Conservation (phyloP, 768 basidiomycete genomes). For the Trametes maxima region DNA sequence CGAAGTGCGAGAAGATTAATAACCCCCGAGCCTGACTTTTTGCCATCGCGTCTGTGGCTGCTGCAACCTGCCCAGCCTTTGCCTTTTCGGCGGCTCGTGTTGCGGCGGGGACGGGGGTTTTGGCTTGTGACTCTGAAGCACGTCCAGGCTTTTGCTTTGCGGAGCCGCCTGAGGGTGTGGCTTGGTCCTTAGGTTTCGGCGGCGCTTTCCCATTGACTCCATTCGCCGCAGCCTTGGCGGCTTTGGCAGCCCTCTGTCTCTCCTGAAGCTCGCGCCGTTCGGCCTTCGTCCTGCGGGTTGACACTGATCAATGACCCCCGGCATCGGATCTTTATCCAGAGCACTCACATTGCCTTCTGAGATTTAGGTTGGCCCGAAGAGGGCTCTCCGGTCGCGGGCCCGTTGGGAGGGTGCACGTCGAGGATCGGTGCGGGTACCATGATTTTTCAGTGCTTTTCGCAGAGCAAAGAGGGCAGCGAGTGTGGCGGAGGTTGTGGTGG, state of each 20-base stretch:
- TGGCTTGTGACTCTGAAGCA: constrained; percentile 23
- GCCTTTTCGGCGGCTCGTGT: constrained; percentile 23
- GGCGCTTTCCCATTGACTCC: constrained; percentile 28
- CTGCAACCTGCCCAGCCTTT: constrained; percentile 19
- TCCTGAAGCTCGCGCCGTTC: constrained; percentile 81
- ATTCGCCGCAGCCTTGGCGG: constrained; percentile 36
- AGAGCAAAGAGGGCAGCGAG: constrained; percentile 2
- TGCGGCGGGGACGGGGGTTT: constrained; percentile 10
- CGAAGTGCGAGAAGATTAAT: constrained; percentile 87
- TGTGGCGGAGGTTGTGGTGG: constrained; percentile 1
- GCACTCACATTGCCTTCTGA: constrained; percentile 58
- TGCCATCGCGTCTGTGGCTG: constrained; percentile 38
- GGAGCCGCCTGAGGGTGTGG: constrained; percentile 17
- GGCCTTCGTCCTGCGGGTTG: constrained; percentile 56
- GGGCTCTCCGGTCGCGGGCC: constrained; percentile 19
- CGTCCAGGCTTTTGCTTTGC: constrained; percentile 26
- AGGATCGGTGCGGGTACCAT: constrained; percentile 30
- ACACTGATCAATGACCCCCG: neutral
- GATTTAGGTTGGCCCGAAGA: constrained; percentile 38
- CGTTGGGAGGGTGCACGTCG: constrained; percentile 29
- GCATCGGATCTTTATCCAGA: constrained; percentile 7
- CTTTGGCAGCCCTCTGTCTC: constrained; percentile 79
- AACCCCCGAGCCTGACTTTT: constrained; percentile 56
- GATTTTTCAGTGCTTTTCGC: neutral
- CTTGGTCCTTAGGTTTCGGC: constrained; percentile 26